Percentiles rank a stretch among this genome's conserved stretches.
These are phyloP conservation scores for Thalassiosira hispida DNA, from an alignment of 352 stramenopile species.

Conservation along the genomic window DNA sequence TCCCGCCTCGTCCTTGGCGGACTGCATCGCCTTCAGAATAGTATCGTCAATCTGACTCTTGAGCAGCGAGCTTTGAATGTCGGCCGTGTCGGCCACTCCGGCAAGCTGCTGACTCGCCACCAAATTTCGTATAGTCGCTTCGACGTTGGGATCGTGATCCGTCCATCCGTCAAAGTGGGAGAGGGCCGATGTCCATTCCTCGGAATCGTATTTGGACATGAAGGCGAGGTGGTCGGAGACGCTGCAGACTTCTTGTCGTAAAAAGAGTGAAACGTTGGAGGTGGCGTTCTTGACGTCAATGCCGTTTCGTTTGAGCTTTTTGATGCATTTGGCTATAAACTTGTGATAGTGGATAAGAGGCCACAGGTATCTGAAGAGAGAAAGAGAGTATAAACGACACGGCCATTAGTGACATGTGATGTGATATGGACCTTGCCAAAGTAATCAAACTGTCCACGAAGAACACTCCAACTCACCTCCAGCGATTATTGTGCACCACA, in stretches of 20 bases:
- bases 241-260: slow-evolving; percentile 82
- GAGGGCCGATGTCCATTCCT: slow-evolving; percentile 79
- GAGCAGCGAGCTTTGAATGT: slow-evolving; percentile 72
- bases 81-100: slow-evolving; percentile 52
- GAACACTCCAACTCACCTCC: slow-evolving; percentile 73
- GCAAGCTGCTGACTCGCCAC: slow-evolving; percentile 64
- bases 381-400: slow-evolving; percentile 7
- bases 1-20: slow-evolving; percentile 63
- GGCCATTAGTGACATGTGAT: background rate
- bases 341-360: slow-evolving; percentile 87
- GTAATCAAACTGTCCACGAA: background rate
- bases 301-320: slow-evolving; percentile 84
- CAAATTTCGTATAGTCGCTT: slow-evolving; percentile 52
- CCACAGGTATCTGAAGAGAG: slow-evolving; percentile 78
- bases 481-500: slow-evolving; percentile 83
- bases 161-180: slow-evolving; percentile 78
- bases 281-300: slow-evolving; percentile 80
- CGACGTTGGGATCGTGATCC: slow-evolving; percentile 40
- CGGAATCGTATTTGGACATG: slow-evolving; percentile 81
- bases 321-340: slow-evolving; percentile 85
- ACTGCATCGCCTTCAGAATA: slow-evolving; percentile 72
- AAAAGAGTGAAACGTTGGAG: slow-evolving; percentile 77
- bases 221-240: slow-evolving; percentile 83
- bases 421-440: background rate
- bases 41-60: slow-evolving; percentile 75